Conservation (phyloP, 371 early-diverging fungal genomes). For the Apophysomyces ossiformis region DNA sequence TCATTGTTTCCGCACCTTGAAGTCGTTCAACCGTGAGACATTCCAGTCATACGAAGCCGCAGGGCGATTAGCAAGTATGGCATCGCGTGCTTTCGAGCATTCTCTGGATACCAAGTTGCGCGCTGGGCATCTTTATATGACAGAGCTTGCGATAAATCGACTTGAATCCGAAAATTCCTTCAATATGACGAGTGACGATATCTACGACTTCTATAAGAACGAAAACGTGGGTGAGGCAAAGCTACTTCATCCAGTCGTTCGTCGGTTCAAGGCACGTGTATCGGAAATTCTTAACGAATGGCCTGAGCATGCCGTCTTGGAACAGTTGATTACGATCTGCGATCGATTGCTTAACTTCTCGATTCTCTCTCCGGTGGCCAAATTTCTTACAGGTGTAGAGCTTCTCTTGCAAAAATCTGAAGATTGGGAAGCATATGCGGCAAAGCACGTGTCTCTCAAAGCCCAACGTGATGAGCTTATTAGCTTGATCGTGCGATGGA, state of each 20-base stretch:
- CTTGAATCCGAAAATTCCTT: slow-evolving; percentile 46
- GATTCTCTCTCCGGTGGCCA: slow-evolving; percentile 85
- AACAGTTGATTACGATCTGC: slow-evolving; percentile 71
- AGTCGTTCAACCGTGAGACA: slow-evolving; percentile 33
- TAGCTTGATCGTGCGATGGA: slow-evolving; percentile 83
- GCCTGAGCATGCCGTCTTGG: slow-evolving; percentile 91
- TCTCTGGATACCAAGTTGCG: slow-evolving; percentile 32
- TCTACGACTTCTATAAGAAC: slow-evolving; percentile 92
- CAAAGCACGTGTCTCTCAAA: slow-evolving; percentile 80
- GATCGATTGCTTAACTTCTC: slow-evolving; percentile 78
- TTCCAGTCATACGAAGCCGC: slow-evolving; percentile 43
- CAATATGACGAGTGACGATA: slow-evolving; percentile 40
- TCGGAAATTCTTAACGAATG: slow-evolving; percentile 60
- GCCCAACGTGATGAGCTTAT: slow-evolving; percentile 76
- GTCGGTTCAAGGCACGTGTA: slow-evolving; percentile 68
- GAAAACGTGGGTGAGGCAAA: slow-evolving; percentile 77
- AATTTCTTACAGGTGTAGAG: slow-evolving; percentile 90
- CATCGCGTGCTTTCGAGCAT: slow-evolving; percentile 33
- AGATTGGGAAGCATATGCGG: slow-evolving; percentile 95
- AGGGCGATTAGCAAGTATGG: slow-evolving; percentile 41
- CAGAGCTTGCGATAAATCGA: slow-evolving; percentile 36
- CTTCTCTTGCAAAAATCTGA: slow-evolving; percentile 84
- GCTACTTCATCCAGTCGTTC: slow-evolving; percentile 66
- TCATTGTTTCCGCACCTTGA: slow-evolving; percentile 18
- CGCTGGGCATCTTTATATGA: slow-evolving; percentile 43